Evolutionary conservation across 1,284 basidiomycete genomes (phyloP), one percentile per base, ranked within the genome.

Genomic region (Xerocomus amazonicus): DNA sequence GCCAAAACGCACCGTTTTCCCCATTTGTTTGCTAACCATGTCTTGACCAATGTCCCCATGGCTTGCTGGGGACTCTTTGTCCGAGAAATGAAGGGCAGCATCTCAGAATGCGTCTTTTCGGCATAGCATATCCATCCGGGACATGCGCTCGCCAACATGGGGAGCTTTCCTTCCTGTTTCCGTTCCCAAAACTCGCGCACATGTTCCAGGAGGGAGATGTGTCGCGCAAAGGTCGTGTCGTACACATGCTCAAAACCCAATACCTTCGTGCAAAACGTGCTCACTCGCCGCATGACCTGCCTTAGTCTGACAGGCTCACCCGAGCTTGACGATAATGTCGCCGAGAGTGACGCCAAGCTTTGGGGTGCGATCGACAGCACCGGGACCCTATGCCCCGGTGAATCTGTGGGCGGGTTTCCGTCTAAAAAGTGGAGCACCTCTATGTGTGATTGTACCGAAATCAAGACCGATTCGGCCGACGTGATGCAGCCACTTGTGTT

Each of bases 51-150:
- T 3, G 88, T 87, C 6, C 97, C 97, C 81, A 96, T 92, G 45
- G 97, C 78, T 60, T 94, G 94, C 68, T 98, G 95, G 9, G 93
- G 89, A 61, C 92, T 96, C 71, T 97, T 93, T 36, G 91, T 92
- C 26, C 75, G 76, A 40, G 89, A 83, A 51, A 99, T 87, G 60
- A 94, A 92, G 1, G 93, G 92, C 9, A 99, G 68, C 75, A 99
- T 87, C 66, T 97, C 95, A 2, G 87, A 77, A 63, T 97, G 96
- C 0, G 96, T 89, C 76, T 99, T 99, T 72, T 99, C 97, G 14
- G 95, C 96, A 65, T 98, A 99, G 69, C 96, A 99, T 49, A 99
- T 89, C 97, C 97, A 99, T 23, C 97, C 97, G 0, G 97, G 97
- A 72, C 97, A 99, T 10, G 96, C 92, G 57, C 92, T 94, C 3